Conservation (phyloP, 768 basidiomycete species). For the Leccinum truebloodii region DNA sequence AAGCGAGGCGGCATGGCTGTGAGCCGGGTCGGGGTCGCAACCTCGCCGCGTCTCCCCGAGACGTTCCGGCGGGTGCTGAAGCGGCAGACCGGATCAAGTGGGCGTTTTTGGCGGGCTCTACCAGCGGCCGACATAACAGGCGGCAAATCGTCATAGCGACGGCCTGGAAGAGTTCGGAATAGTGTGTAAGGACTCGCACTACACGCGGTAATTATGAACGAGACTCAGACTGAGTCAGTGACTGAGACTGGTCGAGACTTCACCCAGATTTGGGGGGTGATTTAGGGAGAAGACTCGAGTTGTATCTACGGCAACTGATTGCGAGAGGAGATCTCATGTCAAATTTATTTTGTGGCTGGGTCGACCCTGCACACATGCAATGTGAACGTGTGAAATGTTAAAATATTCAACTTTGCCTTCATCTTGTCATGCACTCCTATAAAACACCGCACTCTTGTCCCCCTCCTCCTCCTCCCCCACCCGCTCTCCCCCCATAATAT, state of each 20-base stretch:
- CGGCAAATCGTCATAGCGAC: conserved; percentile 11
- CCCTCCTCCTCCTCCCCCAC: neutral
- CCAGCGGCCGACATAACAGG: neutral
- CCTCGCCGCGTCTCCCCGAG: neutral
- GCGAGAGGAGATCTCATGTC: conserved; percentile 8
- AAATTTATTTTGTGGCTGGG: conserved; percentile 8
- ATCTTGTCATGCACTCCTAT: conserved; percentile 11
- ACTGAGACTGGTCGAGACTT: neutral
- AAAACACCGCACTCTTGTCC: conserved; percentile 5
- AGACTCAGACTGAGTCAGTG: neutral
- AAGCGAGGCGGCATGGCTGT: neutral
- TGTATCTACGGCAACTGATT: conserved; percentile 20
- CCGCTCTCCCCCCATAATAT: conserved; percentile 12
- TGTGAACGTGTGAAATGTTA: conserved; percentile 15
- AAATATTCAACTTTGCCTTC: conserved; percentile 24
- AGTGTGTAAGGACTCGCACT: conserved; percentile 2
- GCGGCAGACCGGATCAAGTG: neutral
- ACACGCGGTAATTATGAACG: neutral
- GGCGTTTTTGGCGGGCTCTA: neutral
- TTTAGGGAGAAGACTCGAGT: neutral
- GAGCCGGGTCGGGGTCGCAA: neutral
- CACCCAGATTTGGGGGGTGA: neutral
- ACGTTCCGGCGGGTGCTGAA: neutral
- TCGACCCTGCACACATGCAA: conserved; percentile 14
- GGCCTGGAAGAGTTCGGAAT: neutral